A percentile compares a stretch with the other conserved stretches of the same genome.
These are phyloP conservation scores for Ulmus americana DNA, from an alignment of 331 rosid genomes.

Conservation along the genomic window DNA sequence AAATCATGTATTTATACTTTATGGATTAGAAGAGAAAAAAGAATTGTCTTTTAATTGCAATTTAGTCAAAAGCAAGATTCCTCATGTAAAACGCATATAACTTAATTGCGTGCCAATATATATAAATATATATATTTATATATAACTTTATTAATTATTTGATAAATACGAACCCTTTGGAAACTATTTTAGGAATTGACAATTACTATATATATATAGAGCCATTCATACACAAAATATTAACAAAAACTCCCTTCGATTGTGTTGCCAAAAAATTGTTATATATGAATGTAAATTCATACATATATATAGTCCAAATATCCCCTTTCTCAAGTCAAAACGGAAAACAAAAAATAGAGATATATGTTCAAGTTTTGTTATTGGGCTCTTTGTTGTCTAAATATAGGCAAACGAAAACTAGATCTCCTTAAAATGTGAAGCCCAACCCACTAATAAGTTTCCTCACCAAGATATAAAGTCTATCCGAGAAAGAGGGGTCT, in stretches of 20 bases:
- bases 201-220: neutral
- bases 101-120: constrained; percentile 15
- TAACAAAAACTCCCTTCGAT: too few relatives aligned
- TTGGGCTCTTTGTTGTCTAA: neutral
- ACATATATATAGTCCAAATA: too few relatives aligned
- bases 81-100: constrained; percentile 14
- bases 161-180: neutral
- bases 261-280: too few relatives aligned
- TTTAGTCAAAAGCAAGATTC: constrained; percentile 17
- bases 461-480: too few relatives aligned
- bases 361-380: neutral
- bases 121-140: neutral
- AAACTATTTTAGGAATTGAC: neutral
- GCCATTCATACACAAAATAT: neutral
- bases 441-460: neutral
- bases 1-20: constrained; percentile 6
- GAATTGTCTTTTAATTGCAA: constrained; percentile 1
- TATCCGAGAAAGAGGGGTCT: too few relatives aligned
- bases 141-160: neutral
- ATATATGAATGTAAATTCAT: too few relatives aligned
- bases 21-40: neutral
- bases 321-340: too few relatives aligned
- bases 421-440: neutral
- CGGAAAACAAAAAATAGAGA: too few relatives aligned
- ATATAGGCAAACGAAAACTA: neutral